Base-by-base conservation (phyloP, 352 stramenopile genomes). In the Pythium grandisporangium region DNA sequence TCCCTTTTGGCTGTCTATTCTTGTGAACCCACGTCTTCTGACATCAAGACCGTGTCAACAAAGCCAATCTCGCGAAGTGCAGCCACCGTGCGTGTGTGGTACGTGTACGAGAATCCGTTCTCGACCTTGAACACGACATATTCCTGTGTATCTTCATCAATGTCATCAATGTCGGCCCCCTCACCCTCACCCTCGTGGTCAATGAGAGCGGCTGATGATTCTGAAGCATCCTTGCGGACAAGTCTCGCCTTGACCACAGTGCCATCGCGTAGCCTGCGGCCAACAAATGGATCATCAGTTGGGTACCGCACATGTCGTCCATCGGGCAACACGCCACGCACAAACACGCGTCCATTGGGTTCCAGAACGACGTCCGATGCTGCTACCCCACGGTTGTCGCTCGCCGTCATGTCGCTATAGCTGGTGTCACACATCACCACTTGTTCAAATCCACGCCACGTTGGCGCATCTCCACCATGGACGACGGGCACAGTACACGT, bases 401-500 rank as follows among this genome's bases (percentile, higher is more conserved):
- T 30, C 14, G 60, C 54, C 21, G 35, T 57, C 30, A 73, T 66
- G 51, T 96, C 79, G 32, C 86, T 93, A 53, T 95, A 97, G 36
- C 87, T 96, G 17, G 87, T 97, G 59, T 97, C 90, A 25, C 82
- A 93, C 54, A 93, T 95, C 45, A 96, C 69, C 7, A 96, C 73
- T 62, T 93, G 71, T 48, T 74, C 44, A 29, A 95, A 84, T 26
- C 32, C n/a, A n/a, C n/a, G n/a, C n/a, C n/a, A n/a, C n/a, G n/a
- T n/a, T n/a, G n/a, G n/a, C n/a, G n/a, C n/a, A n/a, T n/a, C n/a
- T n/a, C n/a, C n/a, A n/a, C n/a, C n/a, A n/a, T n/a, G n/a, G n/a
- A n/a, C n/a, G n/a, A n/a, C n/a, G n/a, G n/a, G n/a, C n/a, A n/a
- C n/a, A n/a, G n/a, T n/a, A n/a, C n/a, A n/a, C n/a, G n/a, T n/a